Evolutionary conservation across 441 rosid genomes (phyloP).

Genomic region (Oxalis stricta): DNA sequence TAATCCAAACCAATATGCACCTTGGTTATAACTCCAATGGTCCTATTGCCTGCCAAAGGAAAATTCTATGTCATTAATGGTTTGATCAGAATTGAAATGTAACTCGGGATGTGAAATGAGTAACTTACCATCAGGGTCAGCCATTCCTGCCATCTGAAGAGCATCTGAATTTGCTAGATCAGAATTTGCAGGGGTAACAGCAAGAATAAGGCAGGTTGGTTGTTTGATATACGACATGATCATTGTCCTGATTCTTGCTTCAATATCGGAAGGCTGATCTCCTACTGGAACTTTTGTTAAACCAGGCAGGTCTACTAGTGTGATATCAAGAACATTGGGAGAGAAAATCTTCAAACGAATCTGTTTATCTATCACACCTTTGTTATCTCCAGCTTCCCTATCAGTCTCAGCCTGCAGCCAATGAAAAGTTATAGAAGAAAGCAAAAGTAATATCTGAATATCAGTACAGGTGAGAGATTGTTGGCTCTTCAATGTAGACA

Average conservation of each 20-base stretch:
- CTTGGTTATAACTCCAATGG: slow-evolving; percentile 82
- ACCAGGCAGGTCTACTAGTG: slow-evolving; percentile 90
- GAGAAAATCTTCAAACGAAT: slow-evolving; percentile 78
- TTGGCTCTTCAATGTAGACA: no score
- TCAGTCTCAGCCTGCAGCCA: slow-evolving; percentile 57
- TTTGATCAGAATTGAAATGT: not conserved
- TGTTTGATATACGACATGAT: slow-evolving; percentile 78
- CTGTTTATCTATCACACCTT: slow-evolving; percentile 77
- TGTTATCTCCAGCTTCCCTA: slow-evolving; percentile 66
- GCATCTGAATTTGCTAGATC: slow-evolving; percentile 96
- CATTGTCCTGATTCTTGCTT: slow-evolving; percentile 85
- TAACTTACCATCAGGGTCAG: slow-evolving; percentile 78
- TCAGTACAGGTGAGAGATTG: no score
- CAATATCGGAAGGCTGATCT: slow-evolving; percentile 85
- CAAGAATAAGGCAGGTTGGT: slow-evolving; percentile 72
- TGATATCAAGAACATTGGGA: slow-evolving; percentile 82
- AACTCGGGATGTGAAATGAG: not conserved
- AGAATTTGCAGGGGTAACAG: slow-evolving; percentile 80
- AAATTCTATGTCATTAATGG: not conserved
- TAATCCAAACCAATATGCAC: slow-evolving; percentile 20
- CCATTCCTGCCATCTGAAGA: slow-evolving; percentile 74
- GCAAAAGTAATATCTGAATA: no score
- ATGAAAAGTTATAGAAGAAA: slow-evolving; percentile 1
- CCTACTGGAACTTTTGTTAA: slow-evolving; percentile 90
- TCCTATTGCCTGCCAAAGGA: slow-evolving; percentile 46